Evolutionary conservation across 1,284 basidiomycete species (phyloP), one percentile per base, ranked within the genome.

Genomic region (Tilletiopsis washingtonensis): DNA sequence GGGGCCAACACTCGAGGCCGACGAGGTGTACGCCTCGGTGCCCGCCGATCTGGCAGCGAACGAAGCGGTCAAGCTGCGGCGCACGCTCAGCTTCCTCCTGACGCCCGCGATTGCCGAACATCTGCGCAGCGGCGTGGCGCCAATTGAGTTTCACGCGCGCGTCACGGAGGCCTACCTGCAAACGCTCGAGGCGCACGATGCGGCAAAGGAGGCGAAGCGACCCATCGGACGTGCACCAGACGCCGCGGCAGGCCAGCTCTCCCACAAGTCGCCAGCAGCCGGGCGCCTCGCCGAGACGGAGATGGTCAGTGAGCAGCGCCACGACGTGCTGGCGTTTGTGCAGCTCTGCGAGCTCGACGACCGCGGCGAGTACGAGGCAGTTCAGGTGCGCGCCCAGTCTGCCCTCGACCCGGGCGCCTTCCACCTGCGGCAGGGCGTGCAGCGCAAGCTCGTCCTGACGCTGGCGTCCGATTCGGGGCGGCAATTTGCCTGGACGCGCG

Each of bases 391-490:
- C 38, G 83, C 86, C 3, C 80, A 83, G 53, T 82, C 84, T n/a
- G 75, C 77, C 48, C 77, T 89, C 32, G 90, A 93, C 71, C 83
- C 86, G 5, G 90, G 91, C 7, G 82, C 82, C 41, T 93, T 96
- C 73, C 84, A 82, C 57, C 78, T 97, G 15, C 88, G 90, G 62
- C 94, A 97, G 75, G 93, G 93, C 6, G 75, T 97, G 20, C 93
- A 98, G 71, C 80, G 94, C 21, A 83, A 88, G 20, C 74, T 98
- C 45, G 76, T 81, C 25, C 74, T 98, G 45, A 81, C 80, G 1
- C 76, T 97, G 25, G 83, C 82, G 14, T 91, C 89, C 47, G 85
- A 89, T 67, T 94, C 91, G 5, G 93, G 93, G 0, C 81, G 81
- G 37, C 85, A 91, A 57, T 80, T 97, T 47, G 83, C 84, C 4